These are phyloP conservation scores for Trifolium fragiferum DNA, from an alignment of 306 rosid genomes.

Conservation along the genomic window DNA sequence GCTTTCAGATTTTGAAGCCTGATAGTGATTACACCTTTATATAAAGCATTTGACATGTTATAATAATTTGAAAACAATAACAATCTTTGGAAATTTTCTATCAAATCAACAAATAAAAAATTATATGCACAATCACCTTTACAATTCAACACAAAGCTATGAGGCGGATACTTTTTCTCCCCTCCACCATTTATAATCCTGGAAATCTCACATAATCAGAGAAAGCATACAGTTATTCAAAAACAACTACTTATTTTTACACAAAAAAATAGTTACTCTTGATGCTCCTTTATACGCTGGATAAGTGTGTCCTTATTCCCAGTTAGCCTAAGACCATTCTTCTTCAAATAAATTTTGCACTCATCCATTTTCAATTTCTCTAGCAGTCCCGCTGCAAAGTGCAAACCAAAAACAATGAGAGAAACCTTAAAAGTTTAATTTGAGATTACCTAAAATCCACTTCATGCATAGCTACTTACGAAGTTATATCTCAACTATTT, in stretches of 20 bases:
- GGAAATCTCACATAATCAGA: conserved; percentile 41
- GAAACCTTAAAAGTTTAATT: conserved; percentile 5
- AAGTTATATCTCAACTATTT: not conserved
- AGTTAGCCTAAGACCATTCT: conserved; percentile 74
- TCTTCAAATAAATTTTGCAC: conserved; percentile 78
- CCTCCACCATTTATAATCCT: conserved; percentile 83
- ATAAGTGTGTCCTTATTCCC: conserved; percentile 77
- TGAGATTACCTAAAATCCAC: not conserved
- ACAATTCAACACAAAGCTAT: conserved; percentile 76
- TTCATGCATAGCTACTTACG: not conserved
- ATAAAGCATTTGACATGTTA: conserved; percentile 15
- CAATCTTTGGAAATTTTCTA: conserved; percentile 6
- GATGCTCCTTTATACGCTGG: conserved; percentile 75
- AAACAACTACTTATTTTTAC: not conserved
- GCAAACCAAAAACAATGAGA: conserved; percentile 42
- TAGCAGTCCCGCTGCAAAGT: conserved; percentile 61
- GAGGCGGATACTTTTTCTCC: conserved; percentile 69
- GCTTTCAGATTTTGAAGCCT: conserved; percentile 24
- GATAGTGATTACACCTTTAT: no score
- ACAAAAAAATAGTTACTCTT: conserved; percentile 57
- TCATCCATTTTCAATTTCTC: conserved; percentile 80
- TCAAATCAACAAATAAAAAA: not conserved
- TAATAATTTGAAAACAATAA: conserved; percentile 1
- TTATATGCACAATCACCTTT: conserved; percentile 56
- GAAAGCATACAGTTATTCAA: conserved; percentile 25